Conservation (phyloP, 129 eudicot species). For the Arctium lappa region DNA sequence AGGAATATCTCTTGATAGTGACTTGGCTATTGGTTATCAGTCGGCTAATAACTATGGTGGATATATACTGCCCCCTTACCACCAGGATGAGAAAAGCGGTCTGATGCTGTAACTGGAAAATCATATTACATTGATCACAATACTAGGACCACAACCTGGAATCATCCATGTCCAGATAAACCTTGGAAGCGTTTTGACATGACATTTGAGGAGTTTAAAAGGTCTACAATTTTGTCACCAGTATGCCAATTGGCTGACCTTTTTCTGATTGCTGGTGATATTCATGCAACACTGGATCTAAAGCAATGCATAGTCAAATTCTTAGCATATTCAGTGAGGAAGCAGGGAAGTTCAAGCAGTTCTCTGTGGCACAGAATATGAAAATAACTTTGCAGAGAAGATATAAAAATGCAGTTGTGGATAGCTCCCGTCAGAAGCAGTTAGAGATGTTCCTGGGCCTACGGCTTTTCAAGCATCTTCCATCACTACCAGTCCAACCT, state of each 20-base stretch:
- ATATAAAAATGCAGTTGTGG: constrained; percentile 93
- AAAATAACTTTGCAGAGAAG: constrained; percentile 94
- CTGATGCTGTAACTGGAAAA: constrained; percentile 93
- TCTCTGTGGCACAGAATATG: constrained; percentile 95
- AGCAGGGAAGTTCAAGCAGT: constrained; percentile 90
- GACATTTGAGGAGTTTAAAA: constrained; percentile 94
- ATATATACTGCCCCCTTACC: constrained; percentile 80
- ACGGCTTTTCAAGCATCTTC: constrained; percentile 90
- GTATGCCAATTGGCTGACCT: constrained; percentile 72
- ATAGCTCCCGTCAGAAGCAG: constrained; percentile 99
- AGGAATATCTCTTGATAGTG: constrained; percentile 93
- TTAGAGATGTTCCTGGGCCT: constrained; percentile 88
- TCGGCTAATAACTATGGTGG: constrained; percentile 62
- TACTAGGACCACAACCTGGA: constrained; percentile 97
- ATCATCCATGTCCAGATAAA: constrained; percentile 98
- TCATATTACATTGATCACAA: constrained; percentile 93
- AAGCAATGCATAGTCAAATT: constrained; percentile 99
- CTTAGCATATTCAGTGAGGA: constrained; percentile 91
- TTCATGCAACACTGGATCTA: constrained; percentile 98
- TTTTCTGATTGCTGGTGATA: constrained; percentile 87
- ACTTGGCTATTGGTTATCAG: constrained; percentile 69
- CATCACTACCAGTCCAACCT: constrained; percentile 63
- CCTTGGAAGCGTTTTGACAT: constrained; percentile 98
- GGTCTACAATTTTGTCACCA: constrained; percentile 88
- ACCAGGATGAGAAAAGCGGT: constrained; percentile 96